Percentiles rank a stretch among this genome's conserved stretches.
Conservation (phyloP, 306 rosid species). For the Acacia acuminata region DNA sequence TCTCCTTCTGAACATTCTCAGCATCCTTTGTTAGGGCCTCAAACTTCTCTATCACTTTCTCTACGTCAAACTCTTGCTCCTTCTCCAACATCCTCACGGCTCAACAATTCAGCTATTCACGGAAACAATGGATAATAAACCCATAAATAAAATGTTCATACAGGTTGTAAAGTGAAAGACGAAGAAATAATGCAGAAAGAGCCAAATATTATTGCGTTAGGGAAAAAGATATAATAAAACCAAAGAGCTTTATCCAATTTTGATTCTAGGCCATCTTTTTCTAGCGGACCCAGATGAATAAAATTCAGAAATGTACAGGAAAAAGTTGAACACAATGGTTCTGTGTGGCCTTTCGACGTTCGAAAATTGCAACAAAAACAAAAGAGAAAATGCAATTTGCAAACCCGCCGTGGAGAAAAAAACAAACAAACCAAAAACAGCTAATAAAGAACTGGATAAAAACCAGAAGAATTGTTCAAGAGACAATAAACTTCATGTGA, state of each 20-base stretch:
- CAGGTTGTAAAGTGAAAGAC: not conserved
- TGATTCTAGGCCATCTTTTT: not conserved
- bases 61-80: slow-evolving; percentile 59
- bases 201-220: slow-evolving; percentile 23
- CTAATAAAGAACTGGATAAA: slow-evolving; percentile 7
- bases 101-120: slow-evolving; percentile 12
- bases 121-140: not conserved
- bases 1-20: slow-evolving; percentile 69
- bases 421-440: not conserved
- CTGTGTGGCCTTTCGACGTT: slow-evolving; percentile 14
- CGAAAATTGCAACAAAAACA: not conserved
- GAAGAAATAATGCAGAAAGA: slow-evolving; percentile 13
- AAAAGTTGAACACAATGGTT: slow-evolving; percentile 4
- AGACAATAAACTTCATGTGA: slow-evolving; percentile 7
- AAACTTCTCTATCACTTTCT: slow-evolving; percentile 68
- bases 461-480: not conserved
- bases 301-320: not conserved
- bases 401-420: not conserved
- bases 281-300: not conserved
- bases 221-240: not conserved
- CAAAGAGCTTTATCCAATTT: not conserved
- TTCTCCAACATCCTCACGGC: slow-evolving; percentile 68
- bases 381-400: not conserved
- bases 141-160: not conserved
- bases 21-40: slow-evolving; percentile 72